These are phyloP conservation scores for Eimeria falciformis DNA, from an alignment of 169 alveolate species.

Conservation along the genomic window DNA sequence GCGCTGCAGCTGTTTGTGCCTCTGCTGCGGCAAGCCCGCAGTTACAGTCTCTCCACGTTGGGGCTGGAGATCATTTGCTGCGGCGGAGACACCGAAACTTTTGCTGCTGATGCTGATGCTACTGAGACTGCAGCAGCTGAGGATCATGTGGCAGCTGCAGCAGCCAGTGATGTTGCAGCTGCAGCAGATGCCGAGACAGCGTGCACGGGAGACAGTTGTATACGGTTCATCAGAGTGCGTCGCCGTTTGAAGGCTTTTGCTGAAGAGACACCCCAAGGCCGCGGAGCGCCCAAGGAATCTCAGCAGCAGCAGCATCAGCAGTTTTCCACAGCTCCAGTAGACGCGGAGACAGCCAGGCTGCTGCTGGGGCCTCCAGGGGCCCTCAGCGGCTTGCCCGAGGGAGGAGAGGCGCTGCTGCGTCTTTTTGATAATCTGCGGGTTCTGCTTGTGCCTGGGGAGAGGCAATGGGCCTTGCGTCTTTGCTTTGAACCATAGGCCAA, in stretches of 20 bases:
- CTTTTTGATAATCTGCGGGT: slow-evolving; percentile 8
- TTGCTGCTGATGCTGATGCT: slow-evolving; percentile 23
- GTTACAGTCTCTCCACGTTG: slow-evolving; percentile 66
- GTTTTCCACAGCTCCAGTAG: background rate
- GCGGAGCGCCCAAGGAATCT: background rate
- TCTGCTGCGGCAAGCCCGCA: slow-evolving; percentile 71
- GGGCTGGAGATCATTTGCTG: slow-evolving; percentile 62
- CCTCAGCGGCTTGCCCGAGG: background rate
- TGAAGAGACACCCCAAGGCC: background rate
- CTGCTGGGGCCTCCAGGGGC: slow-evolving; percentile 32
- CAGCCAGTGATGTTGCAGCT: slow-evolving; percentile 1
- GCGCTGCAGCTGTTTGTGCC: slow-evolving; percentile 73
- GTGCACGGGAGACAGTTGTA: background rate
- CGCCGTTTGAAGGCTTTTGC: background rate
- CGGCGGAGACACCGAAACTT: slow-evolving; percentile 3
- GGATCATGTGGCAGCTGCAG: slow-evolving; percentile 45
- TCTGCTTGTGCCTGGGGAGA: slow-evolving; percentile 68
- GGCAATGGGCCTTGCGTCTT: slow-evolving; percentile 72
- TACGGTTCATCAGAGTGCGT: slow-evolving; percentile 9
- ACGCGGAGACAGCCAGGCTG: slow-evolving; percentile 7
- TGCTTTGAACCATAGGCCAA: slow-evolving; percentile 9
- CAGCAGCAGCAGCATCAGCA: slow-evolving; percentile 45
- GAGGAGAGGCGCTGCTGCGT: slow-evolving; percentile 21
- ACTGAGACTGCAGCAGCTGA: slow-evolving; percentile 15
- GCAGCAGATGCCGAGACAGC: background rate